phyloP scores from a whole-genome alignment of 805 yeast species.

The Saccharomycopsis schoenii region DNA sequence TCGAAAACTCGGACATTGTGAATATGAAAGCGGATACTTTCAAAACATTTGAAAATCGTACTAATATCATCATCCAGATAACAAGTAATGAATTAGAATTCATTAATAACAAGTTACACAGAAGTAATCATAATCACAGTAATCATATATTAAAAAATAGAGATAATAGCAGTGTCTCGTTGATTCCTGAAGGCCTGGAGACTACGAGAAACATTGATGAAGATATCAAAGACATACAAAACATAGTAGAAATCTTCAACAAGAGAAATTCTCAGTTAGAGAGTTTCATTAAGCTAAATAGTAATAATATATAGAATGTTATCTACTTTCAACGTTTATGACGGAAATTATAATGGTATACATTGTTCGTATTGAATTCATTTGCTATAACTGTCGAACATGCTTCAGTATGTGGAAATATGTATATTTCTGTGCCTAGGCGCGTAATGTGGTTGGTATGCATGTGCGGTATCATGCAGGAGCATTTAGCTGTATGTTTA shows the following conservation, averaged over 20 bases:
- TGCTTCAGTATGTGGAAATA: neutral
- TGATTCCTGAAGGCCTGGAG: neutral
- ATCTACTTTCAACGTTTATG: too few species aligned
- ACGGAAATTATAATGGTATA: too few species aligned
- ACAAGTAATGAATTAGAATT: neutral
- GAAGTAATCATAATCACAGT: slow-evolving; percentile 7
- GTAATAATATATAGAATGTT: neutral
- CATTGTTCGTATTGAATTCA: too few species aligned
- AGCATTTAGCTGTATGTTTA: neutral
- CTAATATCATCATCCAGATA: slow-evolving; percentile 5
- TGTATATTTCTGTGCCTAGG: neutral
- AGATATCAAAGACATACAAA: slow-evolving; percentile 12
- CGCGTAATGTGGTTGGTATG: too few species aligned
- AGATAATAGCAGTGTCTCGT: neutral
- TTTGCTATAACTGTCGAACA: too few species aligned
- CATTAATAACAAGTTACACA: neutral
- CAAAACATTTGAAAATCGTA: neutral
- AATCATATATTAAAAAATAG: neutral
- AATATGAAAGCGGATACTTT: slow-evolving; percentile 1
- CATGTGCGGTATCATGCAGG: too few species aligned
- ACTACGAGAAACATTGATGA: neutral
- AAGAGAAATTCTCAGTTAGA: slow-evolving; percentile 15
- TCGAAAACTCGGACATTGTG: slow-evolving; percentile 1
- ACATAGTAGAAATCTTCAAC: slow-evolving; percentile 14
- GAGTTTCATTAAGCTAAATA: slow-evolving; percentile 12